Conservation (phyloP, 1,284 basidiomycete genomes). For the Porodaedalea pini region DNA sequence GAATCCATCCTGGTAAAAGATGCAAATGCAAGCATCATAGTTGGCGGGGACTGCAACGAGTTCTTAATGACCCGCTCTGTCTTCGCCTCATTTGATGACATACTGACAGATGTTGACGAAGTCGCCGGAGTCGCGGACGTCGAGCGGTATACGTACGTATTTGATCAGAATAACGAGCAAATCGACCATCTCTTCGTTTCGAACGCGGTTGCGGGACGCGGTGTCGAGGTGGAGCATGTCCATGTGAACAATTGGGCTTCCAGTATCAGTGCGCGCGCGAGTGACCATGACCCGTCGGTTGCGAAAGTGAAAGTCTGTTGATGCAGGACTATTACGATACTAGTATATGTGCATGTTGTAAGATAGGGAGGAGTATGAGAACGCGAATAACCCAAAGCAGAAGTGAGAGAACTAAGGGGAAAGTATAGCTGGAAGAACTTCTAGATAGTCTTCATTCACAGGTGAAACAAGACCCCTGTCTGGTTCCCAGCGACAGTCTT, state of each 20-base stretch:
- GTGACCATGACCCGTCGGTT: constrained; percentile 61
- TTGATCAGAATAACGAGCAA: constrained; percentile 55
- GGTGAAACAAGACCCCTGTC: constrained; percentile 36
- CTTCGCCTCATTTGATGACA: constrained; percentile 42
- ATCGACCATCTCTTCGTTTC: constrained; percentile 59
- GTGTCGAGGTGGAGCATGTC: constrained; percentile 50
- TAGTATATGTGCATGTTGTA: background rate
- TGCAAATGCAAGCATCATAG: constrained; percentile 46
- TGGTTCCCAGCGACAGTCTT: constrained; percentile 48
- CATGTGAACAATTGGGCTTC: constrained; percentile 59
- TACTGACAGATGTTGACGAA: constrained; percentile 50
- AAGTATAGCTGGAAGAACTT: constrained; percentile 13
- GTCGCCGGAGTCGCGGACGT: constrained; percentile 42
- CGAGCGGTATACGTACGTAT: constrained; percentile 61
- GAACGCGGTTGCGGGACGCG: constrained; percentile 39
- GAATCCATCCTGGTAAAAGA: constrained; percentile 43
- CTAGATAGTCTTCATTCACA: constrained; percentile 35
- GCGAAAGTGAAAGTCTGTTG: constrained; percentile 45
- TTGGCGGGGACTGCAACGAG: constrained; percentile 66
- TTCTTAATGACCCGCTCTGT: constrained; percentile 51
- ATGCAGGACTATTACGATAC: background rate
- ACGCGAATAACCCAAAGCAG: background rate
- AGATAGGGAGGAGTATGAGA: too few species aligned
- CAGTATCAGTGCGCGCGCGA: constrained; percentile 38
- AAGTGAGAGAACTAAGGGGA: background rate